These are phyloP conservation scores for Heterobasidion annosum DNA, from an alignment of 1,284 basidiomycete genomes.

Conservation along the genomic window DNA sequence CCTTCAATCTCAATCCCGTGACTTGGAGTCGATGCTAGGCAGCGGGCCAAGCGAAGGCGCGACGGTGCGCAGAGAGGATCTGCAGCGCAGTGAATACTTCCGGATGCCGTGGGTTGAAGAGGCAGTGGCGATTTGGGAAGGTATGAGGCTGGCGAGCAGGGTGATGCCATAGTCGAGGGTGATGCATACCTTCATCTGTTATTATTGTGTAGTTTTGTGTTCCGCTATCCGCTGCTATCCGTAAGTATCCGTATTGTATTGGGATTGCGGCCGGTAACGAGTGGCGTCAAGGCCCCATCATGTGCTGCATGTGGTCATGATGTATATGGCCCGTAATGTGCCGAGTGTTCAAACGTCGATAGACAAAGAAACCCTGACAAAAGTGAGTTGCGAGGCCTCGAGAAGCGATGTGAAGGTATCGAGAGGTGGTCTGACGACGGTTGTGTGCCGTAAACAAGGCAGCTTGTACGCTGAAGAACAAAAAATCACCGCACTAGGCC, in stretches of 20 bases:
- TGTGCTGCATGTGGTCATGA: too few relatives aligned
- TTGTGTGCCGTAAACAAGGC: too few relatives aligned
- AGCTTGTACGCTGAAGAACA: too few relatives aligned
- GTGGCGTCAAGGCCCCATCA: too few relatives aligned
- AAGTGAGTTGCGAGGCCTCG: too few relatives aligned
- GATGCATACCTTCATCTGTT: neutral
- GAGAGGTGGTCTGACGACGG: too few relatives aligned
- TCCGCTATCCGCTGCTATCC: neutral
- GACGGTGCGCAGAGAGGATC: constrained; percentile 77
- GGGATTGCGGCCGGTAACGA: neutral
- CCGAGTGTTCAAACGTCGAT: too few relatives aligned
- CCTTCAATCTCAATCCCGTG: constrained; percentile 86
- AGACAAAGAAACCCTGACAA: too few relatives aligned
- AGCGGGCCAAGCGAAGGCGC: constrained; percentile 78
- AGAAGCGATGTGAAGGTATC: too few relatives aligned
- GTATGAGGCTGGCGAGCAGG: constrained; percentile 32
- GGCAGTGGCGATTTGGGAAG: constrained; percentile 49
- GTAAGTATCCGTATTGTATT: neutral
- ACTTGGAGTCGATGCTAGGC: constrained; percentile 84
- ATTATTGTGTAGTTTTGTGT: neutral
- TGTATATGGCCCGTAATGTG: too few relatives aligned
- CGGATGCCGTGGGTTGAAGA: constrained; percentile 83
- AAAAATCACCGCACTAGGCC: too few relatives aligned
- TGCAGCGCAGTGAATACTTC: constrained; percentile 86
- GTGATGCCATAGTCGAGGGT: constrained; percentile 19